A percentile compares a stretch with the other conserved stretches of the same genome.
Evolutionary conservation across 495 filamentous ascomycete genomes (phyloP).

Genomic region (Tuber brumale): DNA sequence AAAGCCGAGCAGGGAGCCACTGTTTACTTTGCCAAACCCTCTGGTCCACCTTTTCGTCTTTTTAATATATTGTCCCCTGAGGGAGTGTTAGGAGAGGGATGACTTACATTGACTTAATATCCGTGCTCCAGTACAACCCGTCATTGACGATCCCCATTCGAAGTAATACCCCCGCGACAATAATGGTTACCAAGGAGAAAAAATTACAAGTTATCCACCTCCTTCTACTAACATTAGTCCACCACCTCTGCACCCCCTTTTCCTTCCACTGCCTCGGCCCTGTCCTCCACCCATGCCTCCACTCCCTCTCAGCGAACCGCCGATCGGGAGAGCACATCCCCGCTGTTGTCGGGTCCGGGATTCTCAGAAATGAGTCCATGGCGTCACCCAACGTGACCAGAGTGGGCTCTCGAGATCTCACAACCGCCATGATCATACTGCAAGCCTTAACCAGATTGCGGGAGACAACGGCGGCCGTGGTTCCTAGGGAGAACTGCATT

Average conservation of each 20-base stretch:
- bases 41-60: conserved; percentile 2
- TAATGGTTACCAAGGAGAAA: neutral
- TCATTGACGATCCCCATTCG: neutral
- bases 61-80: accelerated
- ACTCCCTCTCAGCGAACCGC: neutral
- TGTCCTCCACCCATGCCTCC: no score
- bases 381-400: no score
- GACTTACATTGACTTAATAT: neutral
- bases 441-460: no score
- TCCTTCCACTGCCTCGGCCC: no score
- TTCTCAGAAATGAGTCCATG: no score
- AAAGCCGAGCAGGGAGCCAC: neutral
- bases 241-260: no score
- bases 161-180: neutral
- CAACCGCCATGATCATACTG: no score
- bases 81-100: neutral
- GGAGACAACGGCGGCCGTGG: no score
- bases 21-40: conserved; percentile 10
- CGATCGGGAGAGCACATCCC: neutral
- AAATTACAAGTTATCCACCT: neutral
- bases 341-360: neutral
- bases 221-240: no score
- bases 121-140: neutral
- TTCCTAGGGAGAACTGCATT: neutral
- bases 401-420: no score